Evolutionary conservation across 768 basidiomycete species (phyloP), one percentile per base, ranked within the genome.

Genomic region (Nidula microcarpa): DNA sequence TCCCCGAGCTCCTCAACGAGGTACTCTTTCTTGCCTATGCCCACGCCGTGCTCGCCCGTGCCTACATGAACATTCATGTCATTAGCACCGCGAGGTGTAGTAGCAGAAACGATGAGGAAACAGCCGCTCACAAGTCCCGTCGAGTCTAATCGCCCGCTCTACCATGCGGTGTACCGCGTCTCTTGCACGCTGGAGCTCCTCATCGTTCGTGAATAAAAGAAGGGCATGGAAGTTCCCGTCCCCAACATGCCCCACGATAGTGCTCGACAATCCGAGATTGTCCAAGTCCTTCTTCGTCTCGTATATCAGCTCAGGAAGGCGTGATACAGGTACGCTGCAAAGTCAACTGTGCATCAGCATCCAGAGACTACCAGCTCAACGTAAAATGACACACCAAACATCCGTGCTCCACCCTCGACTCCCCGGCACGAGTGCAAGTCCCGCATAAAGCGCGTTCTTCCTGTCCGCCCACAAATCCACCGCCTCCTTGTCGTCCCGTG

Each of bases 161-260:
- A 23, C 23, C 23, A 23, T 23, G 23, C 23, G 23, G 23, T 23
- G 23, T 23, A 23, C 23, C 23, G 23, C 23, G 23, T 23, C 23
- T 23, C 23, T 23, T 23, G 23, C 23, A 23, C 23, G 23, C 23
- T 23, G 23, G 4, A 23, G 23, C 23, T 23, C 23, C 23, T 23
- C 23, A 4, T 23, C 23, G 23, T 23, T 23, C 1, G 23, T 23
- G 23, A 23, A 23, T 23, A 23, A 23, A 23, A 23, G 23, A 23
- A 23, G 23, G 23, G 23, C 23, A 23, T 23, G 23, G 23, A 23
- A 23, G 23, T 23, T 23, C 23, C 23, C 23, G 23, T 46, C 50
- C 16, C 87, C 89, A 0, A 85, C 88, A 55, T 91, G 90, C 0
- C 88, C 89, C 6, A 89, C 77, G 16, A 89, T 81, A 0, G 80